Percentiles rank a stretch among this genome's conserved stretches.
Conservation (phyloP, 2,329 filamentous ascomycete genomes). For the Calonectria henricotiae region DNA sequence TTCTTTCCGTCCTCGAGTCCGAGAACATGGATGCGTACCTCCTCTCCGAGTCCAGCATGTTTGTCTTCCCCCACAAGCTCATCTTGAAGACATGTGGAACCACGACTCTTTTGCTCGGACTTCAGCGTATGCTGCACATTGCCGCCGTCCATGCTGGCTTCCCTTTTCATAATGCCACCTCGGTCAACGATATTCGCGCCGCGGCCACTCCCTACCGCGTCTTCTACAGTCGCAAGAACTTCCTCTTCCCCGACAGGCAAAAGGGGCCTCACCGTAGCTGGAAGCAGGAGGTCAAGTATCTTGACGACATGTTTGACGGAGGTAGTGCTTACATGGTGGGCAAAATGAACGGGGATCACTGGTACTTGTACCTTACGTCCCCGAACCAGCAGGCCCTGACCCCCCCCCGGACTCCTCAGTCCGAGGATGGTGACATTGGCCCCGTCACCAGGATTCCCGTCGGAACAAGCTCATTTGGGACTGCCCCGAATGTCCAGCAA, state of each 20-base stretch:
- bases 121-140: conserved; percentile 93
- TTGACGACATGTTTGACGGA: conserved; percentile 92
- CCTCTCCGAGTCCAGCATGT: conserved; percentile 99
- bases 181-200: conserved; percentile 77
- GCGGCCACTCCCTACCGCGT: conserved; percentile 94
- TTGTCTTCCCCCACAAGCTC: conserved; percentile 99
- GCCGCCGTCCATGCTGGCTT: conserved; percentile 92
- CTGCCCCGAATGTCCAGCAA: conserved; percentile 66
- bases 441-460: conserved; percentile 71
- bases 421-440: conserved; percentile 61
- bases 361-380: conserved; percentile 97
- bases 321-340: conserved; percentile 99
- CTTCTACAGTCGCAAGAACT: conserved; percentile 99
- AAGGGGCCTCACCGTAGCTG: conserved; percentile 96
- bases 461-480: conserved; percentile 60
- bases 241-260: conserved; percentile 95
- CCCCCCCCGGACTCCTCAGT: conserved; percentile 83
- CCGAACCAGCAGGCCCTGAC: conserved; percentile 85
- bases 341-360: conserved; percentile 99
- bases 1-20: conserved; percentile 93
- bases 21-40: conserved; percentile 97
- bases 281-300: conserved; percentile 93
- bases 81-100: conserved; percentile 99
- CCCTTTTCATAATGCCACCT: conserved; percentile 80
- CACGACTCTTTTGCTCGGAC: conserved; percentile 90